Base-by-base conservation (phyloP, 345 rosid genomes). In the Linum trigynum region DNA sequence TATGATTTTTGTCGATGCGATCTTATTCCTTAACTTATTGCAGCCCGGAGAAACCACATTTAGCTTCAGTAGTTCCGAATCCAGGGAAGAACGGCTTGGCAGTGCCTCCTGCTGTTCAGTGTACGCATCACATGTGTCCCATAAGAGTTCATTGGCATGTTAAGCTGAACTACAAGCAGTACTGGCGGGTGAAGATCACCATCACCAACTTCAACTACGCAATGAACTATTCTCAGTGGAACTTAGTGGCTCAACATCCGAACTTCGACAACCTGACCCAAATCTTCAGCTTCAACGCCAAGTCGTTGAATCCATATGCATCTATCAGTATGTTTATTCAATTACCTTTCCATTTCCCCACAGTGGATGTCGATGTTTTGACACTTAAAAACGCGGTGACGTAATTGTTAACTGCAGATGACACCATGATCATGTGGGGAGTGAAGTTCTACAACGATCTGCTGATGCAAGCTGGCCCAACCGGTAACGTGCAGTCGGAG, bases 101-200 rank as follows among this genome's bases (percentile, higher is more conserved):
- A 10, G 97, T 95, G 38, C 75, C 86, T 3, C 65, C 71, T 10
- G 96, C 97, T 3, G 67, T 86, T 61, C 90, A 74, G 75, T 92
- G 98, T 71, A 88, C 97, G 3, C 64, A 58, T n/a, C 97, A 92
- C 75, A 86, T 92, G 98, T 92, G 98, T 74, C 98, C 98, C 3
- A 65, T 87, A 67, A 69, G 94, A 86, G 74, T 92, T 72, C 97
- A 92, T 66, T 92, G 98, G 98, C 97, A 90, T 74, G 81, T 87
- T 0, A 86, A 89, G 71, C 74, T 83, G 15, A 92, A 84, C 81
- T 86, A 87, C 86, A 81, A 79, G 82, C 83, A 80, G 71, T 88
- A 90, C 64, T 90, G 98, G 98, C 79, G 96, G 61, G 96, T 80
- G 51, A 92, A 84, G 77, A 23, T 89, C 65, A 82, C 94, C 15